A percentile compares a stretch with the other conserved stretches of the same genome.
Evolutionary conservation across 768 basidiomycete genomes (phyloP).

Genomic region (Boletus rufocinnamomeus): DNA sequence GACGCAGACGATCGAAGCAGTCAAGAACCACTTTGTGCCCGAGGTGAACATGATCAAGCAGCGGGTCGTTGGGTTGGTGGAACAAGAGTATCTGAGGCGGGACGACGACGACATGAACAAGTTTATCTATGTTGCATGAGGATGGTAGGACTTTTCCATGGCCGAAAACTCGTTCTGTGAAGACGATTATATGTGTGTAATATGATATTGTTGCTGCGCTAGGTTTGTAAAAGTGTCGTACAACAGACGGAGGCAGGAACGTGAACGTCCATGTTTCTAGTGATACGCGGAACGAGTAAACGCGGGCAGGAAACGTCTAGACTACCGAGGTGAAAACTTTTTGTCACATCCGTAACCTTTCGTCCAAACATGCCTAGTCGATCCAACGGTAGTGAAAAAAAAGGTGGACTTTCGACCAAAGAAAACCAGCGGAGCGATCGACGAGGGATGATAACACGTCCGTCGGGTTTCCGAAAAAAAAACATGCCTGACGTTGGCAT

Average conservation of each 20-base stretch:
- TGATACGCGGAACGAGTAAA: not conserved
- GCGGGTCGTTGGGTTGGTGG: constrained; percentile 78
- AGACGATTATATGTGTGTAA: not conserved
- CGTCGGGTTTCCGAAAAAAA: not conserved
- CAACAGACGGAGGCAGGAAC: not conserved
- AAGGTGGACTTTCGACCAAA: not conserved
- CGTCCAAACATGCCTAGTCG: not conserved
- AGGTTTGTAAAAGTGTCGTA: not conserved
- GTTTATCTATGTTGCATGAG: constrained; percentile 79
- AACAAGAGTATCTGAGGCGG: constrained; percentile 82
- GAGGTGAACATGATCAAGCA: constrained; percentile 84
- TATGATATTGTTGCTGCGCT: not conserved
- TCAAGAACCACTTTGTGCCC: constrained; percentile 86
- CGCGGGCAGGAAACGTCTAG: not conserved
- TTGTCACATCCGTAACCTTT: not conserved
- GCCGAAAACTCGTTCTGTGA: not conserved
- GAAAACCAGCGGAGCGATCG: not conserved
- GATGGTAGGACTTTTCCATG: not conserved
- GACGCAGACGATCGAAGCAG: constrained; percentile 80
- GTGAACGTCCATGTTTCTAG: not conserved
- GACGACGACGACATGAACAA: constrained; percentile 69
- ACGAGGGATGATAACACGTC: not conserved
- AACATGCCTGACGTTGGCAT: not conserved
- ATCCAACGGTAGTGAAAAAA: not conserved
- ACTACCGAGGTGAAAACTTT: not conserved